A percentile compares a stretch with the other conserved stretches of the same genome.
Evolutionary conservation across 2,329 filamentous ascomycete species (phyloP).

Genomic region (Neonectria coccinea): DNA sequence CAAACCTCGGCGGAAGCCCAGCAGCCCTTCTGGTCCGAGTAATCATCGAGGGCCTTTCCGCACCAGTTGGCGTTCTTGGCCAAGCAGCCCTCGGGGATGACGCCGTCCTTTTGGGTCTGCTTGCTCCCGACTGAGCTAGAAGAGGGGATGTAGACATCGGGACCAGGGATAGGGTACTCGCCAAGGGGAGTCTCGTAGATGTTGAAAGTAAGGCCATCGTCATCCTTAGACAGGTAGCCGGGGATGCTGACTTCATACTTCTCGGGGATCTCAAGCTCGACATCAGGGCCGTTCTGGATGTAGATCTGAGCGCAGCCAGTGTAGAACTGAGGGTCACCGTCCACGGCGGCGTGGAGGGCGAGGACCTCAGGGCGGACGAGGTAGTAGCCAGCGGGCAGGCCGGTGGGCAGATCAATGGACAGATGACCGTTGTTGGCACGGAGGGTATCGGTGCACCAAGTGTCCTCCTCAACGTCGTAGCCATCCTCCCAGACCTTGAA

Average conservation of each 20-base stretch:
- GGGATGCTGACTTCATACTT: conserved; percentile 71
- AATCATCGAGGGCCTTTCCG: conserved; percentile 69
- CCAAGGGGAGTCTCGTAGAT: conserved; percentile 65
- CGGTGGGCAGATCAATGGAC: conserved; percentile 70
- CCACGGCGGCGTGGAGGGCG: conserved; percentile 72
- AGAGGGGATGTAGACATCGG: conserved; percentile 62
- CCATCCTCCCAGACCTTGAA: conserved; percentile 82
- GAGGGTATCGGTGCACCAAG: conserved; percentile 79
- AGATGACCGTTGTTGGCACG: conserved; percentile 73
- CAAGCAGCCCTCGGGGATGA: conserved; percentile 67
- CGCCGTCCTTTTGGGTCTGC: conserved; percentile 55
- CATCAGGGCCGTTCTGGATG: conserved; percentile 61
- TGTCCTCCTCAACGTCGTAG: conserved; percentile 64
- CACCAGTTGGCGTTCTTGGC: conserved; percentile 81
- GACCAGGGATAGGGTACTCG: conserved; percentile 67
- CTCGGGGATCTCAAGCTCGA: conserved; percentile 60
- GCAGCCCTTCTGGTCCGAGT: conserved; percentile 67
- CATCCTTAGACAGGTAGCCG: conserved; percentile 67
- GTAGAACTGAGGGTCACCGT: conserved; percentile 77
- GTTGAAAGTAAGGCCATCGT: conserved; percentile 71
- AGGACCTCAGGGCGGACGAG: conserved; percentile 78
- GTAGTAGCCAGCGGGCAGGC: conserved; percentile 74
- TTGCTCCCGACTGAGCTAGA: conserved; percentile 34
- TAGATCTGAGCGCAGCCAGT: conserved; percentile 78
- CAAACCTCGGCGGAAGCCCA: conserved; percentile 68